A percentile compares a stretch with the other conserved stretches of the same genome.
Conservation (phyloP, 805 yeast species). For the Schizosaccharomyces cryophilus region DNA sequence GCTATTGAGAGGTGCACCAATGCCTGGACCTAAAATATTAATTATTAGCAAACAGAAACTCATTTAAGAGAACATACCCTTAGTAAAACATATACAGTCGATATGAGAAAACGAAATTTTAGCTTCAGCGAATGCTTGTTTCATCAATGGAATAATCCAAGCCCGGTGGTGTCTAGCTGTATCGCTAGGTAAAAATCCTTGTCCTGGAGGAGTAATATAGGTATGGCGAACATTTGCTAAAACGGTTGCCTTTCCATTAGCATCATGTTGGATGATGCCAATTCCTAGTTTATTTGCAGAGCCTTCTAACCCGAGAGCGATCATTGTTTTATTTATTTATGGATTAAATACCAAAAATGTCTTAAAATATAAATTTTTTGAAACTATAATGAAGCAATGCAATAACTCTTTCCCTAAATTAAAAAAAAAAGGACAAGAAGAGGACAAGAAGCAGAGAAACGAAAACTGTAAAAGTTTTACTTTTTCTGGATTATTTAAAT, state of each 20-base stretch:
- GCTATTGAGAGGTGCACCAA: slow-evolving; percentile 95
- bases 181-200: slow-evolving; percentile 88
- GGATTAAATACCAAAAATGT: not conserved
- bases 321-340: not conserved
- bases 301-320: slow-evolving; percentile 85
- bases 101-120: slow-evolving; percentile 17
- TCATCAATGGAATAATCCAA: slow-evolving; percentile 68
- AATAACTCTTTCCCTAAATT: too few species aligned
- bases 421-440: too few species aligned
- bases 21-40: slow-evolving; percentile 69
- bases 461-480: too few species aligned
- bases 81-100: slow-evolving; percentile 55
- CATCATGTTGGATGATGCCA: slow-evolving; percentile 61
- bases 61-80: not conserved
- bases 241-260: slow-evolving; percentile 36
- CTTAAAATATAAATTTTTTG: not conserved
- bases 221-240: slow-evolving; percentile 86
- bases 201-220: slow-evolving; percentile 90
- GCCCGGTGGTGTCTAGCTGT: slow-evolving; percentile 90
- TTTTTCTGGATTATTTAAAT: too few species aligned
- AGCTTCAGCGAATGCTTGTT: slow-evolving; percentile 40
- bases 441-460: too few species aligned
- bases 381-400: not conserved
- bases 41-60: not conserved
- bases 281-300: slow-evolving; percentile 92